Base-by-base conservation (phyloP, 805 yeast genomes). In the Naumovozyma castellii region DNA sequence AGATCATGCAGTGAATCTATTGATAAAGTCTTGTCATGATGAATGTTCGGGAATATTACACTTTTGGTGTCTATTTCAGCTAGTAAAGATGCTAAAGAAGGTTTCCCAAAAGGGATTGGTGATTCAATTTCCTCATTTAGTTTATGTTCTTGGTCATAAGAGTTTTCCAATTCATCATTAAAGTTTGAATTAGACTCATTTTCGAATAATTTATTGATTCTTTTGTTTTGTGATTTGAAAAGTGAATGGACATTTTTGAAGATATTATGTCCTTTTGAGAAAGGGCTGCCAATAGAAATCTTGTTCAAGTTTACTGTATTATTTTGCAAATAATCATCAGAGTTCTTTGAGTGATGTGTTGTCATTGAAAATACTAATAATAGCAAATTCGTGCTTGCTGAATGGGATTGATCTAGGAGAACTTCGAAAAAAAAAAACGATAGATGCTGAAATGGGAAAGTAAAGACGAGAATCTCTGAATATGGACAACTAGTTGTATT, bases 191-290 rank as follows among this genome's bases (percentile, higher is more conserved):
- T 22, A 10, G 27, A 22, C 10, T 22, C 27, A 6, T 6, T 10
- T 22, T 22, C 27, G 10, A 22, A 22, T 22, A 22, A 22, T 10
- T 29, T 29, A 20, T 14, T 28, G 22, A 31, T 19, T n/a, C 36
- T 34, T 22, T 27, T 46, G 31, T 42, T 43, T 34, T 44, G 42
- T 2, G 54, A 43, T 31, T 42, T 51, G 16, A 53, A 43, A 18
- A 53, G 38, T 9, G 51, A 38, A 29, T 53, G 57, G 20, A 54
- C 44, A 32, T 49, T 54, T 34, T 44, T 53, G 31, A 54, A 44
- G 16, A 54, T 38, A 25, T 44, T 45, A n/a, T 45, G 39, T 18
- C 48, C 47, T n/a, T 50, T 51, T 32, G 34, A 40, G 32, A 54
- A 51, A 9, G 51, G 43, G 33, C 49, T 47, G 2, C 49, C 46